A percentile compares a stretch with the other conserved stretches of the same genome.
Conservation (phyloP, 2,329 filamentous ascomycete genomes). For the Coniochaeta ligniaria region DNA sequence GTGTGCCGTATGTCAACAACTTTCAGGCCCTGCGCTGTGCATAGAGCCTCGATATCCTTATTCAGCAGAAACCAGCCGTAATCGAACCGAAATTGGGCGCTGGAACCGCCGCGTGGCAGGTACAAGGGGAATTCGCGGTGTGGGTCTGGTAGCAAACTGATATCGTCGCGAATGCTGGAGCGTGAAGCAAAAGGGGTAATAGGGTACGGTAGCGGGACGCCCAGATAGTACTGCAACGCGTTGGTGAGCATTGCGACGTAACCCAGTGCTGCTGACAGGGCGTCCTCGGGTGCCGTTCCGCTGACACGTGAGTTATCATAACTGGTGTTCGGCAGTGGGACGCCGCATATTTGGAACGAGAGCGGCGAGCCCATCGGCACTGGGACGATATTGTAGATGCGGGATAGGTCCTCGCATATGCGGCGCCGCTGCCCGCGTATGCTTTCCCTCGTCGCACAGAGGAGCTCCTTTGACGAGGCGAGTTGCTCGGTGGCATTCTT, state of each 20-base stretch:
- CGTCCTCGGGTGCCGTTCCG: slow-evolving; percentile 46
- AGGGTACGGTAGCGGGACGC: slow-evolving; percentile 72
- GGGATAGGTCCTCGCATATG: slow-evolving; percentile 74
- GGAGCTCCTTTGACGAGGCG: slow-evolving; percentile 42
- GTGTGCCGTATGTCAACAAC: slow-evolving; percentile 89
- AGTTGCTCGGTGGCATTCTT: slow-evolving; percentile 54
- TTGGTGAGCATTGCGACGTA: slow-evolving; percentile 69
- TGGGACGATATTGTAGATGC: slow-evolving; percentile 76
- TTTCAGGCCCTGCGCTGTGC: slow-evolving; percentile 60
- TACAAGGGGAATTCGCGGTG: slow-evolving; percentile 77
- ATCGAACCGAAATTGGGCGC: slow-evolving; percentile 81
- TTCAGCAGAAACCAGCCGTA: slow-evolving; percentile 96
- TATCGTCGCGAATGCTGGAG: slow-evolving; percentile 68
- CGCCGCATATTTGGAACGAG: slow-evolving; percentile 73
- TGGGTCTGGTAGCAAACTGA: slow-evolving; percentile 49
- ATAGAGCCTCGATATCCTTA: slow-evolving; percentile 77
- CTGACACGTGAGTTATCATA: slow-evolving; percentile 47
- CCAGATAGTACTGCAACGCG: slow-evolving; percentile 75
- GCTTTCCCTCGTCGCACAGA: slow-evolving; percentile 52
- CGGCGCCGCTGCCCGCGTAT: slow-evolving; percentile 83
- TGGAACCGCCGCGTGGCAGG: slow-evolving; percentile 51
- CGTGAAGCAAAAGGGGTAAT: slow-evolving; percentile 66
- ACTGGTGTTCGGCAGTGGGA: slow-evolving; percentile 73
- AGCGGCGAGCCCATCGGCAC: slow-evolving; percentile 50
- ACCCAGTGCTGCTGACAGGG: slow-evolving; percentile 74